These are phyloP conservation scores for Gentiana macrophylla DNA, from an alignment of 257 asterid species.

Conservation along the genomic window DNA sequence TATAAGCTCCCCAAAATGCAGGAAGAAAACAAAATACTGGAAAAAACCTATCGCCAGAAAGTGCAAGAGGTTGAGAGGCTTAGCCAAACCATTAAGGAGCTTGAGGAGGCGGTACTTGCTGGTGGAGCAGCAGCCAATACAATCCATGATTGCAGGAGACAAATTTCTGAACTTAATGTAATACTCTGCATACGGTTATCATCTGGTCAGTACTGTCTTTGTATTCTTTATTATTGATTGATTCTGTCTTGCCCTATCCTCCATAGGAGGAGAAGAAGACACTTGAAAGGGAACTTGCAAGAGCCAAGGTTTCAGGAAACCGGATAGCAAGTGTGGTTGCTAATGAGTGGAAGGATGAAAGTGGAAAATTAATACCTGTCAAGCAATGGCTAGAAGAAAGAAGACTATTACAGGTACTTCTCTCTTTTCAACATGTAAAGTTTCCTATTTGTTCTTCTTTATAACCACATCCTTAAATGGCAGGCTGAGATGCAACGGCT, in stretches of 20 bases:
- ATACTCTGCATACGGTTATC: not conserved
- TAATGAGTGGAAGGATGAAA: constrained; percentile 94
- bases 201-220: not conserved
- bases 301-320: constrained; percentile 74
- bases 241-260: constrained; percentile 7
- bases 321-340: constrained; percentile 75
- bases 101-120: constrained; percentile 80
- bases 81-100: constrained; percentile 63
- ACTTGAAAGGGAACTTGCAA: constrained; percentile 77
- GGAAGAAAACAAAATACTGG: constrained; percentile 85
- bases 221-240: constrained; percentile 3
- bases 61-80: constrained; percentile 76
- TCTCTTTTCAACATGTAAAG: not conserved
- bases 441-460: constrained; percentile 1
- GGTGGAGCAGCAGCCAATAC: constrained; percentile 77
- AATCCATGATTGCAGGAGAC: constrained; percentile 56
- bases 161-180: constrained; percentile 61
- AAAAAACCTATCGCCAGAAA: constrained; percentile 64
- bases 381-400: constrained; percentile 96
- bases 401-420: constrained; percentile 53
- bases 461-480: constrained; percentile 7
- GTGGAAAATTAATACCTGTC: constrained; percentile 83
- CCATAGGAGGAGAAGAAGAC: constrained; percentile 80
- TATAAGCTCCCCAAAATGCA: constrained; percentile 11
- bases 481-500: constrained; percentile 79